Percentiles rank a stretch among this genome's conserved stretches.
These are phyloP conservation scores for Wallacemonas sp. DNA, from an alignment of 208 protist species.

Conservation along the genomic window DNA sequence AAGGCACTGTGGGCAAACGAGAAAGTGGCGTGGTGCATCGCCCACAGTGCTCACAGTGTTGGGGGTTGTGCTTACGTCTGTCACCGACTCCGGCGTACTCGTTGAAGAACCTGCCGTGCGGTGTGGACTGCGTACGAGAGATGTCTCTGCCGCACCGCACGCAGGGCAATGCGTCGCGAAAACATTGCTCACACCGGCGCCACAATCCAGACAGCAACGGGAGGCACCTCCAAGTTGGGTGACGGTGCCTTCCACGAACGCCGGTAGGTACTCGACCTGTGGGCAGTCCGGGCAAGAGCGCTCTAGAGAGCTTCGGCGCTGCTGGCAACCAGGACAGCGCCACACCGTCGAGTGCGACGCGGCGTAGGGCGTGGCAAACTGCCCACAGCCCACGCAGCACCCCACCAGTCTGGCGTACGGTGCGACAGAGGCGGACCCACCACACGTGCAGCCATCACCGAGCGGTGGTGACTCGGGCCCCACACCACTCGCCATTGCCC, in stretches of 20 bases:
- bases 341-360: conserved; percentile 41
- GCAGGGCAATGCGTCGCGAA: conserved; percentile 26
- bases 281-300: conserved; percentile 71
- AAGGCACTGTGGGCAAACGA: conserved; percentile 3
- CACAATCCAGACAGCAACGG: conserved; percentile 35
- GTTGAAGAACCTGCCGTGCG: neutral
- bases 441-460: conserved; percentile 4
- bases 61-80: too few species aligned
- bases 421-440: neutral
- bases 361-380: conserved; percentile 47
- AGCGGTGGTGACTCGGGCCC: too few species aligned
- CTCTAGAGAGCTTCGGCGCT: conserved; percentile 73
- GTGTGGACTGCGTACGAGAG: neutral
- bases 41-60: neutral
- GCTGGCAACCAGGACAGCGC: conserved; percentile 64
- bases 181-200: conserved; percentile 26
- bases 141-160: conserved; percentile 8
- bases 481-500: too few species aligned
- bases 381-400: conserved; percentile 52
- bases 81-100: too few species aligned
- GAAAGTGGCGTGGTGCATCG: neutral
- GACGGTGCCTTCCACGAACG: conserved; percentile 23
- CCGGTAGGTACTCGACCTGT: conserved; percentile 78
- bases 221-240: neutral
- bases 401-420: conserved; percentile 27